These are phyloP conservation scores for Circinella umbellata DNA, from an alignment of 371 early-diverging fungal genomes.

Conservation along the genomic window DNA sequence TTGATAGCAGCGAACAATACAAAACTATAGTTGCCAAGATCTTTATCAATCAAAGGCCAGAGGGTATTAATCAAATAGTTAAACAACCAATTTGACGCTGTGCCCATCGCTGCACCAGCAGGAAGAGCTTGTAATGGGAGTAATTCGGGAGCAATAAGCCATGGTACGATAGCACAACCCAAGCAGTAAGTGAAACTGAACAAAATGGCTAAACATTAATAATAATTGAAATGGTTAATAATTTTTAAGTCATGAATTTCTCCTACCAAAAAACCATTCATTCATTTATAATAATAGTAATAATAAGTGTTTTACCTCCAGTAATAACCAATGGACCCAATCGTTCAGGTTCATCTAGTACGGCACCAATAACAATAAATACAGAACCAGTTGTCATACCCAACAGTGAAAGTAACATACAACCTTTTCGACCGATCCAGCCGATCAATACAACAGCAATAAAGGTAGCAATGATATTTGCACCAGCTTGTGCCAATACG, in stretches of 20 bases:
- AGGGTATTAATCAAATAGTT: slow-evolving; percentile 50
- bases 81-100: slow-evolving; percentile 46
- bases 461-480: slow-evolving; percentile 41
- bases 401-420: slow-evolving; percentile 43
- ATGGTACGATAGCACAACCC: slow-evolving; percentile 56
- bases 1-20: slow-evolving; percentile 47
- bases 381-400: slow-evolving; percentile 44
- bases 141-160: slow-evolving; percentile 56
- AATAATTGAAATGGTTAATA: neutral
- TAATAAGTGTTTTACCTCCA: slow-evolving; percentile 7
- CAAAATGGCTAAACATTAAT: slow-evolving; percentile 22
- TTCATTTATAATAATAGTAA: too few species aligned
- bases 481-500: slow-evolving; percentile 43
- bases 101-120: slow-evolving; percentile 51
- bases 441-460: slow-evolving; percentile 41
- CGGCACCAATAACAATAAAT: slow-evolving; percentile 41
- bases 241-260: too few species aligned
- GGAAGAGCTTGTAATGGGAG: slow-evolving; percentile 49
- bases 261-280: too few species aligned
- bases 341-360: slow-evolving; percentile 6
- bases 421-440: slow-evolving; percentile 46
- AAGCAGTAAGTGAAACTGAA: slow-evolving; percentile 45
- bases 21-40: slow-evolving; percentile 43
- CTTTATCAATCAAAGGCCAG: slow-evolving; percentile 41
- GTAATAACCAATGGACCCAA: slow-evolving; percentile 43